Conservation (phyloP, 371 early-diverging fungal genomes). For the Mucor ambiguus region DNA sequence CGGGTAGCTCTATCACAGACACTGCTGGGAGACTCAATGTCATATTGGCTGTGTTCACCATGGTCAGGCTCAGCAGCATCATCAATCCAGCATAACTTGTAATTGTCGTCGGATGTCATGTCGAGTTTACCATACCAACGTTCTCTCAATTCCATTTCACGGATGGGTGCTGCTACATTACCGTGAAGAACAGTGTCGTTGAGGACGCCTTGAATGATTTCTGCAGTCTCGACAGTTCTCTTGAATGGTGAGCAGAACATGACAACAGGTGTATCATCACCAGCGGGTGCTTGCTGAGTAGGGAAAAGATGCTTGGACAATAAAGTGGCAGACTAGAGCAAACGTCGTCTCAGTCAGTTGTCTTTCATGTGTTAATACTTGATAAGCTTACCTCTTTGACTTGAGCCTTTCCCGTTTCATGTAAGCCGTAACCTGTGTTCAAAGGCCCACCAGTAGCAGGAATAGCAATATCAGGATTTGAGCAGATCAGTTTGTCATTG, state of each 20-base stretch:
- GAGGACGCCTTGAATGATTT: constrained; percentile 37
- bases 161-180: constrained; percentile 25
- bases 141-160: constrained; percentile 38
- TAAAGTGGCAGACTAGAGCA: constrained; percentile 30
- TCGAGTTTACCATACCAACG: constrained; percentile 49
- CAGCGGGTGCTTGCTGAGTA: constrained; percentile 13
- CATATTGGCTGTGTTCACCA: constrained; percentile 40
- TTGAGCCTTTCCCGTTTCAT: constrained; percentile 45
- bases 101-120: constrained; percentile 43
- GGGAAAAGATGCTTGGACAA: constrained; percentile 38
- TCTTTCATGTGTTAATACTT: no score
- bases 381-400: constrained; percentile 47
- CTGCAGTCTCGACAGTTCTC: constrained; percentile 49
- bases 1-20: constrained; percentile 44
- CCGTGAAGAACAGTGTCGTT: constrained; percentile 29
- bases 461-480: constrained; percentile 54
- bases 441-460: constrained; percentile 47
- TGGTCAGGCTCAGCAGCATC: constrained; percentile 43
- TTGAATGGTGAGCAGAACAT: constrained; percentile 54
- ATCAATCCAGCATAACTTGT: constrained; percentile 42
- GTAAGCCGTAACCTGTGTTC: constrained; percentile 47
- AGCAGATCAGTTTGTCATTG: constrained; percentile 43
- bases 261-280: constrained; percentile 25
- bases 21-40: constrained; percentile 40
- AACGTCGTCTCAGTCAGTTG: background rate